Base-by-base conservation (phyloP, 306 rosid genomes). In the Crataegus laevigata region DNA sequence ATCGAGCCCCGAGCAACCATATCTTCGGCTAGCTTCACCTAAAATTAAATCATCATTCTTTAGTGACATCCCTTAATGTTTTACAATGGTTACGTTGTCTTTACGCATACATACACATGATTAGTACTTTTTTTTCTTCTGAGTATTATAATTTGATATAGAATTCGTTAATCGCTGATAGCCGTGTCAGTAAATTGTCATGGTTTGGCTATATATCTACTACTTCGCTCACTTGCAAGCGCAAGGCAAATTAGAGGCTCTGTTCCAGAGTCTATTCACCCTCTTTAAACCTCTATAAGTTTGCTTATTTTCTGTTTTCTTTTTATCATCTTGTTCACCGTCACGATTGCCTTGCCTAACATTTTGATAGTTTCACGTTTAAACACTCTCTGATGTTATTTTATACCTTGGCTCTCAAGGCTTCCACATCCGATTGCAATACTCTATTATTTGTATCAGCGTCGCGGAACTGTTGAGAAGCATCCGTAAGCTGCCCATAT, bases 11-110 rank as follows among this genome's bases (percentile, higher is more conserved):
- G 76, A 69, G 99, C 79, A n/a, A 96, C 89, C 88, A 91, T 89
- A 42, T 87, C 98, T 80, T 96, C 99, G 8, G 99, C 99, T 78
- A 96, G 87, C 75, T 92, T 90, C 80, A 96, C 98, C 99, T 96
- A 15, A 32, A 78, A 82, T 32, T 19, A 18, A 1, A 57, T 18
- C 11, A 58, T 36, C 22, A 5, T 63, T 18, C 9, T 18, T 62
- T 17, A 22, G 42, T 8, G 4, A 11, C n/a, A 36, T 55, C 24
- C 54, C 34, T 40, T 38, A 0, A 59, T 19, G 18, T 58, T 24
- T 72, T 58, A 57, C 18, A 25, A 22, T 64, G 21, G 45, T 70
- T 28, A 2, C 21, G 6, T 52, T 43, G 32, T 15, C 52, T 47
- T 47, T 47, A 14, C 2, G 2, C 52, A 4, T 15, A 15, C 52